These are phyloP conservation scores for Neurospora sp. DNA, from an alignment of 495 filamentous ascomycete genomes.

Conservation along the genomic window DNA sequence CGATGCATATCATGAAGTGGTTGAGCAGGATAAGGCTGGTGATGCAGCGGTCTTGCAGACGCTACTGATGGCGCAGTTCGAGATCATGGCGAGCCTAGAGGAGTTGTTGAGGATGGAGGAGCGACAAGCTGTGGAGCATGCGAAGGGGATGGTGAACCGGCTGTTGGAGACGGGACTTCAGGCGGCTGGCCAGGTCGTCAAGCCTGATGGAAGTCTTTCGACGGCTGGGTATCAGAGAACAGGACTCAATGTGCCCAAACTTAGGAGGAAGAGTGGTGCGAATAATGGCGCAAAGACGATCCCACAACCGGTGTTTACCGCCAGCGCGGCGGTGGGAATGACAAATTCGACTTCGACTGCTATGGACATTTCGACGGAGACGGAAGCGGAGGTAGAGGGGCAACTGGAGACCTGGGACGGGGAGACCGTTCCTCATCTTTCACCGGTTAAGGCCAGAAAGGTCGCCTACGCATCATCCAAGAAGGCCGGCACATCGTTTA, in stretches of 20 bases:
- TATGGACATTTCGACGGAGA: not conserved
- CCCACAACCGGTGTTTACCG: not conserved
- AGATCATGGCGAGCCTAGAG: slow-evolving; percentile 71
- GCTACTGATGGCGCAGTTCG: slow-evolving; percentile 82
- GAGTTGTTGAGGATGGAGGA: slow-evolving; percentile 73
- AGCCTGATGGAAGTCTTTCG: slow-evolving; percentile 68
- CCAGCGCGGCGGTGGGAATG: not conserved
- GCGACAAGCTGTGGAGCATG: slow-evolving; percentile 69
- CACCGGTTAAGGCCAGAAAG: not conserved
- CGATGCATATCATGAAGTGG: slow-evolving; percentile 64
- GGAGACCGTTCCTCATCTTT: not conserved
- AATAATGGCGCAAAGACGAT: not conserved
- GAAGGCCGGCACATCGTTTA: slow-evolving; percentile 13
- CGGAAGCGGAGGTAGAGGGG: not conserved
- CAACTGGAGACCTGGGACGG: not conserved
- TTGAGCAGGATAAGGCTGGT: slow-evolving; percentile 74
- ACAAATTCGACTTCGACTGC: not conserved
- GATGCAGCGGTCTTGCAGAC: slow-evolving; percentile 70
- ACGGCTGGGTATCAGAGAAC: slow-evolving; percentile 52
- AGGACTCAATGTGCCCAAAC: slow-evolving; percentile 18
- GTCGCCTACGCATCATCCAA: not conserved
- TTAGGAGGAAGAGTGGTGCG: not conserved
- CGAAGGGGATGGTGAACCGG: slow-evolving; percentile 66
- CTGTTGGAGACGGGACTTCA: slow-evolving; percentile 67
- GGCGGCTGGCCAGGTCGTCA: slow-evolving; percentile 71